Conservation (phyloP, 495 filamentous ascomycete species). For the Aspergillus campestris region DNA sequence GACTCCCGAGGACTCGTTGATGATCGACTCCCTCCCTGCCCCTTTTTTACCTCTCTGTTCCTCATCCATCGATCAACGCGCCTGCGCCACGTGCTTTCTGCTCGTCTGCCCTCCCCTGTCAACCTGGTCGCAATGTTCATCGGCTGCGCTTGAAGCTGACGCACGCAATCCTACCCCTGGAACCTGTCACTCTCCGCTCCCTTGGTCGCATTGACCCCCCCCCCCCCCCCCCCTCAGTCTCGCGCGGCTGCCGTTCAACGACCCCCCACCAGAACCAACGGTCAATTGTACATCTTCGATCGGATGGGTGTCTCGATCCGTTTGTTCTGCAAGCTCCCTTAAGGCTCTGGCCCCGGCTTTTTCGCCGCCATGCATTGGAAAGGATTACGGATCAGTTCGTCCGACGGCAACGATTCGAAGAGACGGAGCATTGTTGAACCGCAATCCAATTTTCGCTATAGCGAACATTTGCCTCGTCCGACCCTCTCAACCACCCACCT, state of each 20-base stretch:
- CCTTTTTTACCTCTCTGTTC: constrained; percentile 13
- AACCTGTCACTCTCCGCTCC: background rate
- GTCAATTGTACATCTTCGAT: background rate
- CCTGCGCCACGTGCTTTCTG: constrained; percentile 2
- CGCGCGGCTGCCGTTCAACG: too few species aligned
- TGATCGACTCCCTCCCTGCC: background rate
- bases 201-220: too few species aligned
- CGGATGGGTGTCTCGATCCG: constrained; percentile 9
- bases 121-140: constrained; percentile 13
- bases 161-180: background rate
- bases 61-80: constrained; percentile 1
- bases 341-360: constrained; percentile 5
- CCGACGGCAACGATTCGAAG: constrained; percentile 31
- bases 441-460: constrained; percentile 27
- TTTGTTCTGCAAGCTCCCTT: constrained; percentile 10
- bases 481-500: constrained; percentile 22
- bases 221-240: too few species aligned
- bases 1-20: too few species aligned
- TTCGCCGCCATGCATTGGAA: constrained; percentile 41
- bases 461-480: constrained; percentile 37
- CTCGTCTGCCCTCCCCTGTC: constrained; percentile 3
- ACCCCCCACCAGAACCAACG: too few species aligned
- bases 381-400: constrained; percentile 31
- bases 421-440: constrained; percentile 30
- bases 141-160: constrained; percentile 10